These are phyloP conservation scores for Xerocomus brunneocitrinus DNA, from an alignment of 768 basidiomycete genomes.

Conservation along the genomic window DNA sequence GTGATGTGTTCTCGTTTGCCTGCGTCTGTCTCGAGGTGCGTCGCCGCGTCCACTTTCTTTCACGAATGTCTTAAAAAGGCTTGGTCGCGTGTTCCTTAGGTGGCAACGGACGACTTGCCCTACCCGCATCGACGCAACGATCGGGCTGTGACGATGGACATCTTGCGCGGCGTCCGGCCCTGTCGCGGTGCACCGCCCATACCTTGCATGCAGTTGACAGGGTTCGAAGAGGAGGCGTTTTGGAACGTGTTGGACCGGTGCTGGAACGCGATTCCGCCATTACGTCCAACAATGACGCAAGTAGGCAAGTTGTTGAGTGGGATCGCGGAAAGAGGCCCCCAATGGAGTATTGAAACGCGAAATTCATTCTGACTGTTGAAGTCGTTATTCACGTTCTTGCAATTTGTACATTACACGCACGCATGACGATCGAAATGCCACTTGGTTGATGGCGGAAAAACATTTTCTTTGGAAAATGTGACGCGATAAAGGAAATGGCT, in stretches of 20 bases:
- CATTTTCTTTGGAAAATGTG: too few relatives aligned
- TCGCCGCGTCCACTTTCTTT: not conserved
- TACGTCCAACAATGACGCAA: slow-evolving; percentile 43
- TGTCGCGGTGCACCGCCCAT: slow-evolving; percentile 30
- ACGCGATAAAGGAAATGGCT: too few relatives aligned
- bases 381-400: not conserved
- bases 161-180: slow-evolving; percentile 48
- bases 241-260: slow-evolving; percentile 44
- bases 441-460: not conserved
- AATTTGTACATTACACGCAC: not conserved
- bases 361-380: too few relatives aligned
- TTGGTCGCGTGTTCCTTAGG: slow-evolving; percentile 28
- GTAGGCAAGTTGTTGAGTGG: slow-evolving; percentile 19
- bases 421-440: not conserved
- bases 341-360: too few relatives aligned
- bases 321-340: slow-evolving; percentile 1
- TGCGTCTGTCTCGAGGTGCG: slow-evolving; percentile 56
- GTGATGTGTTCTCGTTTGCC: slow-evolving; percentile 59
- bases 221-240: slow-evolving; percentile 32
- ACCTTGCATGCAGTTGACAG: slow-evolving; percentile 13
- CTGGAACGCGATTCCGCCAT: slow-evolving; percentile 36
- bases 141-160: slow-evolving; percentile 51
- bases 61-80: not conserved
- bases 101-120: slow-evolving; percentile 48
- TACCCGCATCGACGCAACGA: slow-evolving; percentile 53